Evolutionary conservation across 176 grass and related monocot genomes (phyloP), one percentile per base, ranked within the genome.

Genomic region (Eragrostis curvula): DNA sequence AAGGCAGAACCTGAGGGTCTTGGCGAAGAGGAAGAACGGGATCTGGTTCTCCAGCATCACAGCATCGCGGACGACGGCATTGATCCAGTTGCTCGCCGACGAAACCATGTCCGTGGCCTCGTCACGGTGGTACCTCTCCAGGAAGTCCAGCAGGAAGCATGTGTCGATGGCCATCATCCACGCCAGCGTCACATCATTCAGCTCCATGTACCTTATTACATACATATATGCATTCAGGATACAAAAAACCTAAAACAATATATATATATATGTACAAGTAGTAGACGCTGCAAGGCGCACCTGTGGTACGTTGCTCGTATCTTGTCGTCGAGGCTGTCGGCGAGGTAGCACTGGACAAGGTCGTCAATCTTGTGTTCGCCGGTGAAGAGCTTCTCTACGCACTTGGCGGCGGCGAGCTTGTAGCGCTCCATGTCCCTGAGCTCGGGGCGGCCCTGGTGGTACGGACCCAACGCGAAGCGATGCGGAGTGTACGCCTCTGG

Each of bases 21-120:
- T 40, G 3, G 62, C 62, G 12, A 97, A 75, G 23, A 91, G 79
- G 77, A 74, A 68, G 62, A 93, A 88, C 1, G 90, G 88, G 55
- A 93, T 77, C 85, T 93, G 91, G 68, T 97, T 97, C 85, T 97
- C 90, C 5, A 97, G 80, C 90, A 97, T 97, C 86, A 97, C 62
- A 20, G 75, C 73, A 79, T 97, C 90, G 5, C 90, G 83, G n/a
- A 93, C 71, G 18, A 89, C 79, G 43, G 66, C 51, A 49, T 91
- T 91, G 63, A 97, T 91, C 71, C 88, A 86, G 84, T 74, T 86
- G 27, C 40, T 9, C 20, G 84, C 56, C 43, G 90, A 97, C 3
- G 90, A 88, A 18, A 93, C 60, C 73, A 79, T 87, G 59, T 80
- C 84, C 25, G 77, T 50, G 13, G 75, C 46, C 77, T 80, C 77